Base-by-base conservation (phyloP, 225 moss, liverwort and hornwort genomes). In the Polytrichum formosum region DNA sequence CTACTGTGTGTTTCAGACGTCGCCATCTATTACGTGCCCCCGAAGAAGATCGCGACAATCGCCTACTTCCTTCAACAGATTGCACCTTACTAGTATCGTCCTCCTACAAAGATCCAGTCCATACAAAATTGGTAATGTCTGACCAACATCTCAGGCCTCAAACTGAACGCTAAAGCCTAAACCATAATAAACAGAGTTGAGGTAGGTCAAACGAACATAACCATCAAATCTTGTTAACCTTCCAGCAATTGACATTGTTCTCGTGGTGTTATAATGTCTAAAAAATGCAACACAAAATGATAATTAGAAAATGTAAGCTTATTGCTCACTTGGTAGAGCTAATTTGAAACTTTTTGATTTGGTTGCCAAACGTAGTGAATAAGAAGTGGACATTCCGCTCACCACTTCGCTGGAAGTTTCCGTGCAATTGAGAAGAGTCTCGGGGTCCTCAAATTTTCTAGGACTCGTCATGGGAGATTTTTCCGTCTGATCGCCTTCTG, bases 21-120 rank as follows among this genome's bases (percentile, higher is more conserved):
- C 91, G 88, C 98, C 98, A 98, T 82, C 98, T 84, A 53, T 80
- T 91, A 5, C 91, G 87, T 8, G 98, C 98, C 19, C 85, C 88
- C 5, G 81, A 78, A 27, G 93, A 83, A 26, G 84, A 78, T 75
- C 83, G 75, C 59, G 73, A 18, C 75, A 87, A 75, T 9, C 66
- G 66, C 73, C 56, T 63, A 61, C 73, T 78, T 53, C 73, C 76
- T 35, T 74, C 70, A 5, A 81, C 76, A 61, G 84, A 81, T 23
- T 68, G 7, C 22, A 74, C 55, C 17, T 76, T 46, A 69, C 55
- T 70, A 21, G 75, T 67, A 31, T 63, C 71, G 19, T 54, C 63
- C 18, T 61, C 71, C 71, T 72, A 63, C 60, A 20, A 58, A 21
- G 2, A 58, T 58, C 23, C 58, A 58, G 21, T 58, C 5, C n/a